Conservation (phyloP, 1,284 basidiomycete species). For the Ganoderma multipileum region DNA sequence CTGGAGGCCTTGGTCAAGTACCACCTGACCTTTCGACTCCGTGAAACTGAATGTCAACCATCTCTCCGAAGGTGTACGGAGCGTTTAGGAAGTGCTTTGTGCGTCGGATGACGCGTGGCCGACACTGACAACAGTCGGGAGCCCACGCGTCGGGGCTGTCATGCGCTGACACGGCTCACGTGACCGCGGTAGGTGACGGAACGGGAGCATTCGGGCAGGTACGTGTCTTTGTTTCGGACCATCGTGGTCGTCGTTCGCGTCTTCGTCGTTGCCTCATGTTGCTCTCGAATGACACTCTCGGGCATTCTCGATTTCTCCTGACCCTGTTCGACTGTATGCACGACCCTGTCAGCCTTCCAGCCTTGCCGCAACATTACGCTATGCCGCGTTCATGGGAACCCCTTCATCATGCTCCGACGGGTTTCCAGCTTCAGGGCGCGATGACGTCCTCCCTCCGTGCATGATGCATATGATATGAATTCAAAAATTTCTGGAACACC, state of each 20-base stretch:
- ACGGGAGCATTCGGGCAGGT: neutral
- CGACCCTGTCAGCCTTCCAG: neutral
- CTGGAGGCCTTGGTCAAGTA: neutral
- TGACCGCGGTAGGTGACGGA: neutral
- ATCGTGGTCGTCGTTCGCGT: neutral
- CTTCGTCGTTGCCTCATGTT: neutral
- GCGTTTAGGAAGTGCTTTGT: neutral
- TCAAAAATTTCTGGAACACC: neutral
- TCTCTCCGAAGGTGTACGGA: neutral
- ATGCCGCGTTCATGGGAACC: neutral
- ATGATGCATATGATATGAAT: neutral
- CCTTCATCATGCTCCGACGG: neutral
- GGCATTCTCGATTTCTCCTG: neutral
- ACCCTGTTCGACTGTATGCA: neutral
- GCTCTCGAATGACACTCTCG: slow-evolving; percentile 1
- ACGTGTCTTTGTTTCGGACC: neutral
- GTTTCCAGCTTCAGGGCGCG: neutral
- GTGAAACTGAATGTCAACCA: neutral
- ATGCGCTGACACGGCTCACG: neutral
- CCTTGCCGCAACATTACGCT: neutral
- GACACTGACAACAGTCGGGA: neutral
- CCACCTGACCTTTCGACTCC: neutral
- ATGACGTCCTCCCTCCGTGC: neutral
- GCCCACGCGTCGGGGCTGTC: neutral
- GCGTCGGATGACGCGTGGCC: too few species aligned